These are phyloP conservation scores for Sechiopsis laciniata DNA, from an alignment of 306 rosid species.

Conservation along the genomic window DNA sequence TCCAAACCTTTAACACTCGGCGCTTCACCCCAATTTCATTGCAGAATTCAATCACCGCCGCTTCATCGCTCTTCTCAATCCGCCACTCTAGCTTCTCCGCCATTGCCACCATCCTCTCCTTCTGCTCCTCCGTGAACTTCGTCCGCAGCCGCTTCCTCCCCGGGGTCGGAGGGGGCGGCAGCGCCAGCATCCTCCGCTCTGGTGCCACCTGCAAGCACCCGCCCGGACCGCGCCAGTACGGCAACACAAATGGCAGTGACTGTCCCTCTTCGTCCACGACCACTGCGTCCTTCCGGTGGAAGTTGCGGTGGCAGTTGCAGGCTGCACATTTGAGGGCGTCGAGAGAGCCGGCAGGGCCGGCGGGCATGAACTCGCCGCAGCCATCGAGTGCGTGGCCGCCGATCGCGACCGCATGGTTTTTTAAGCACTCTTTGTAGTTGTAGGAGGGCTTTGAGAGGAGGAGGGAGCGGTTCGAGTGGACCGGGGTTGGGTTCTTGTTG, in stretches of 20 bases:
- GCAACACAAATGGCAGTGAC: neutral
- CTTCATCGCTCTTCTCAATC: constrained; percentile 46
- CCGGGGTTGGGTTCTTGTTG: neutral
- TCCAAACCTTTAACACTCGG: constrained; percentile 59
- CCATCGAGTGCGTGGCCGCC: constrained; percentile 30
- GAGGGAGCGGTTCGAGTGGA: neutral
- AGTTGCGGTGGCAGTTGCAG: constrained; percentile 21
- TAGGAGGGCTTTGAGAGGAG: neutral
- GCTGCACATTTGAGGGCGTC: constrained; percentile 27
- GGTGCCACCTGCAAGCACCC: neutral
- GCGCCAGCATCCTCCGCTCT: neutral
- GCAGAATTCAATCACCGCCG: constrained; percentile 41
- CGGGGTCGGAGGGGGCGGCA: neutral
- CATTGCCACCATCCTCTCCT: constrained; percentile 48
- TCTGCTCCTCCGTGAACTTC: constrained; percentile 55
- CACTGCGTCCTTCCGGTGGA: neutral
- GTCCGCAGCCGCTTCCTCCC: constrained; percentile 52
- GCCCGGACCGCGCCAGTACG: neutral
- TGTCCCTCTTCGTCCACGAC: neutral
- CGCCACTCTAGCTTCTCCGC: constrained; percentile 54
- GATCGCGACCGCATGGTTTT: constrained; percentile 24
- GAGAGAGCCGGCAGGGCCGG: neutral
- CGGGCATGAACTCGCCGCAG: constrained; percentile 28
- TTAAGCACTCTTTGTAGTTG: constrained; percentile 24
- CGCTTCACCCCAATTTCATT: constrained; percentile 51